These are phyloP conservation scores for Vigna radiata DNA, from an alignment of 306 rosid genomes.

Conservation along the genomic window DNA sequence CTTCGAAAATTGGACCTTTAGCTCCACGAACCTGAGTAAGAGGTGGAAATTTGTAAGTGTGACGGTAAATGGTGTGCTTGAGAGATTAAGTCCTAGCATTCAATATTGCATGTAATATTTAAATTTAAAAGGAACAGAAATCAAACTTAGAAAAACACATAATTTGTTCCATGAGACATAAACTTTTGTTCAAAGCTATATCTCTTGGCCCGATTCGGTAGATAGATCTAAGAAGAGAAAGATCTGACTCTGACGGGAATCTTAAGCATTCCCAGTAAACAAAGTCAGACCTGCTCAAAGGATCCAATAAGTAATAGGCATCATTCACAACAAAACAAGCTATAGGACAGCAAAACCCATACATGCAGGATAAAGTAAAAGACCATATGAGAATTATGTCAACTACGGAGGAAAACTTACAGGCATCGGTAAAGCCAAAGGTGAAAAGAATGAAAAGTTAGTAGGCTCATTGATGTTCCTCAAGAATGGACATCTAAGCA, in stretches of 20 bases:
- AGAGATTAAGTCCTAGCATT: conserved; percentile 25
- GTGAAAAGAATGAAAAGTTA: conserved; percentile 80
- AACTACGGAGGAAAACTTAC: conserved; percentile 59
- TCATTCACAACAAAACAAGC: conserved; percentile 35
- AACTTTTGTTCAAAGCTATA: conserved; percentile 14
- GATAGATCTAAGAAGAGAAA: conserved; percentile 23
- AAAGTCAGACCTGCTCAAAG: not conserved
- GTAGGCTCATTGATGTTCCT: conserved; percentile 98
- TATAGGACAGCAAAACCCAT: conserved; percentile 20
- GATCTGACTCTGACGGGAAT: not conserved
- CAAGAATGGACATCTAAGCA: conserved; percentile 90
- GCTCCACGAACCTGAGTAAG: conserved; percentile 69
- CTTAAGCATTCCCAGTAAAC: conserved; percentile 36
- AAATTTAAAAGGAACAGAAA: not conserved
- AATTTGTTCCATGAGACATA: conserved; percentile 30
- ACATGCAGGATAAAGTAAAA: not conserved
- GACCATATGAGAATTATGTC: conserved; percentile 20
- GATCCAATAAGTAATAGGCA: not conserved
- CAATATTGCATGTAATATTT: not conserved
- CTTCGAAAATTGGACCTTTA: conserved; percentile 98
- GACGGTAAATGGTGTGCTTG: not conserved
- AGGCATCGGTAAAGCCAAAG: conserved; percentile 79
- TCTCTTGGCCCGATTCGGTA: conserved; percentile 21
- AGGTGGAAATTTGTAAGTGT: conserved; percentile 36
- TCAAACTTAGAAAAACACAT: not conserved